Conservation (phyloP, 108 stramenopile genomes). For the Skeletonema costatum region DNA sequence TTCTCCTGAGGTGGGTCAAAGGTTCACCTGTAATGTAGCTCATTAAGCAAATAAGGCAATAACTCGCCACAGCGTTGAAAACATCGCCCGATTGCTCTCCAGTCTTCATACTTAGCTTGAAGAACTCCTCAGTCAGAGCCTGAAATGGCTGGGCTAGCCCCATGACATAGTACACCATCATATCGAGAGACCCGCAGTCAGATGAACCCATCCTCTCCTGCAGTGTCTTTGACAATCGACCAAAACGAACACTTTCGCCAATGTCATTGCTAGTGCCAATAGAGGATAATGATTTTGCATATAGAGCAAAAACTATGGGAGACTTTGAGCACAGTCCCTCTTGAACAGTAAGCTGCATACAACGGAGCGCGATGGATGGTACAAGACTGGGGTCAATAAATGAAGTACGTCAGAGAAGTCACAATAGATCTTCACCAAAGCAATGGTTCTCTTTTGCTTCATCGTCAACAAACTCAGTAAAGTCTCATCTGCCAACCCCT, state of each 20-base stretch:
- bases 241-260: constrained; percentile 5
- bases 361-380: constrained; percentile 8
- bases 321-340: constrained; percentile 13
- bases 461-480: constrained; percentile 4
- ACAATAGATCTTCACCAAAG: constrained; percentile 12
- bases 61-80: not conserved
- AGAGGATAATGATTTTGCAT: not conserved
- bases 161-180: not conserved
- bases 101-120: not conserved
- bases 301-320: constrained; percentile 26
- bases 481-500: constrained; percentile 1
- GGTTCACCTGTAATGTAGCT: constrained; percentile 12
- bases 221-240: constrained; percentile 4
- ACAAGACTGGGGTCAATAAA: not conserved
- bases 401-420: not conserved
- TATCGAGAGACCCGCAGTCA: not conserved
- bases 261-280: not conserved
- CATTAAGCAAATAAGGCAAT: not conserved
- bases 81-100: constrained; percentile 15
- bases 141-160: constrained; percentile 21
- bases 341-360: constrained; percentile 19
- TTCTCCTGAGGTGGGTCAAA: not conserved
- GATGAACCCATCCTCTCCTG: not conserved
- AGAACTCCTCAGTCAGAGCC: constrained; percentile 6
- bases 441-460: constrained; percentile 7